Evolutionary conservation across 1,139 yeast genomes (phyloP).

Genomic region (Lodderomyces oxycetoniae): DNA sequence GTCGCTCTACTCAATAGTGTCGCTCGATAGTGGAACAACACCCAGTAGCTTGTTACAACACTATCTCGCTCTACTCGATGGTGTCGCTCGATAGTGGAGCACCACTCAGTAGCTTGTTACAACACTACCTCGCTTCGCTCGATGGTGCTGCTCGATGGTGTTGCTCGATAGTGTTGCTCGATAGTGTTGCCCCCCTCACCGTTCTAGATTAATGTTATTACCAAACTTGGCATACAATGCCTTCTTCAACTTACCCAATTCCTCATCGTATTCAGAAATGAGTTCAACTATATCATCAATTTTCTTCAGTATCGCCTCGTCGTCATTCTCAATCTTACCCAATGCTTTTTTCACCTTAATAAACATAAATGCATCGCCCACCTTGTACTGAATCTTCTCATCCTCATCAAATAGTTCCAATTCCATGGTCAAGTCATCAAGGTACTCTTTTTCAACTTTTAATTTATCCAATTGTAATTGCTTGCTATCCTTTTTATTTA

Average conservation of each 20-base stretch:
- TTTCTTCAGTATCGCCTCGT: constrained; percentile 44
- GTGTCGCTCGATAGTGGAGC: no score
- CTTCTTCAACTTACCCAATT: constrained; percentile 59
- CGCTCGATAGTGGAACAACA: no score
- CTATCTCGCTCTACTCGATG: no score
- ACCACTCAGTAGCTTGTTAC: no score
- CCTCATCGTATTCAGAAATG: constrained; percentile 49
- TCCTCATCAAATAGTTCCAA: constrained; percentile 82
- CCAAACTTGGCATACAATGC: constrained; percentile 88
- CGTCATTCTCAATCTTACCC: constrained; percentile 59
- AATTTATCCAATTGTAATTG: constrained; percentile 46
- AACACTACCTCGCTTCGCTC: no score
- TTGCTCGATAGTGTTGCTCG: no score
- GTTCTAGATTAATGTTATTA: constrained; percentile 78
- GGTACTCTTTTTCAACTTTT: constrained; percentile 74
- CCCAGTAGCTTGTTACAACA: no score
- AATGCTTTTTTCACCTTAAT: constrained; percentile 63
- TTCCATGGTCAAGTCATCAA: constrained; percentile 83
- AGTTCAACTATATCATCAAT: constrained; percentile 44
- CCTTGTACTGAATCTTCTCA: constrained; percentile 58
- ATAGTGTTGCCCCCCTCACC: no score
- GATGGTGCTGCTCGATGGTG: no score
- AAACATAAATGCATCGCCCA: constrained; percentile 76
- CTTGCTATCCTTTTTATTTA: constrained; percentile 60
- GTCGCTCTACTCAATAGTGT: no score